These are phyloP conservation scores for Goffeauzyma gilvescens DNA, from an alignment of 768 basidiomycete genomes.

Conservation along the genomic window DNA sequence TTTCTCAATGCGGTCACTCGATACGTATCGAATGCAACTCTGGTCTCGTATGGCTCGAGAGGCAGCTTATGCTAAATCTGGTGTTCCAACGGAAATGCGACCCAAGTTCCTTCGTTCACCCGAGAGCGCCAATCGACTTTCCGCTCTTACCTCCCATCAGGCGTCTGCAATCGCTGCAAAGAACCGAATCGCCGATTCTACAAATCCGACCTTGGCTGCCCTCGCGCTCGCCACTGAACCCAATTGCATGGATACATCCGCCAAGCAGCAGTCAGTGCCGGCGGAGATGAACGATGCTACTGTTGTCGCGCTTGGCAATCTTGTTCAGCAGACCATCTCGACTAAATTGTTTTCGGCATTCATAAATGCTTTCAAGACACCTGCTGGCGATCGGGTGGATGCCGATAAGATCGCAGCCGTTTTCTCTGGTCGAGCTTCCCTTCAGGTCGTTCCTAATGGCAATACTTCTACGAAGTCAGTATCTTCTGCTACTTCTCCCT, in stretches of 20 bases:
- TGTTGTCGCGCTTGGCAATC: too few relatives aligned
- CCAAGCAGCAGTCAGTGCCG: too few relatives aligned
- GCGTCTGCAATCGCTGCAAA: too few relatives aligned
- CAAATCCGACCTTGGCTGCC: too few relatives aligned
- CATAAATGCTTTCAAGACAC: conserved; percentile 23
- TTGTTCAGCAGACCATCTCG: conserved; percentile 15
- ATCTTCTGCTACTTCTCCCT: too few relatives aligned
- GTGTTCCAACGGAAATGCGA: conserved; percentile 18
- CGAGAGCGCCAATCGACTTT: too few relatives aligned
- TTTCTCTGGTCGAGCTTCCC: conserved; percentile 20
- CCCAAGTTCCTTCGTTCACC: conserved; percentile 32
- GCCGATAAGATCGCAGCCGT: conserved; percentile 26
- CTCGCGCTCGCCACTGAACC: too few relatives aligned
- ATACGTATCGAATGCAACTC: conserved; percentile 73
- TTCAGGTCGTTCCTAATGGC: conserved; percentile 14
- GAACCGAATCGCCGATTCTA: too few relatives aligned
- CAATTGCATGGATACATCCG: too few relatives aligned
- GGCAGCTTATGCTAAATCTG: conserved; percentile 31
- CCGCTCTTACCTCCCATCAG: too few relatives aligned
- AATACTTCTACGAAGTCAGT: too few relatives aligned
- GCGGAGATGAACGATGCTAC: too few relatives aligned
- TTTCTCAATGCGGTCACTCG: conserved; percentile 72
- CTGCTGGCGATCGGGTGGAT: conserved; percentile 12
- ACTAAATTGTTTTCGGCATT: conserved; percentile 23
- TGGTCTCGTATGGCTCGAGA: conserved; percentile 80